Base-by-base conservation (phyloP, 2,329 filamentous ascomycete genomes). In the Neonectria faginata region DNA sequence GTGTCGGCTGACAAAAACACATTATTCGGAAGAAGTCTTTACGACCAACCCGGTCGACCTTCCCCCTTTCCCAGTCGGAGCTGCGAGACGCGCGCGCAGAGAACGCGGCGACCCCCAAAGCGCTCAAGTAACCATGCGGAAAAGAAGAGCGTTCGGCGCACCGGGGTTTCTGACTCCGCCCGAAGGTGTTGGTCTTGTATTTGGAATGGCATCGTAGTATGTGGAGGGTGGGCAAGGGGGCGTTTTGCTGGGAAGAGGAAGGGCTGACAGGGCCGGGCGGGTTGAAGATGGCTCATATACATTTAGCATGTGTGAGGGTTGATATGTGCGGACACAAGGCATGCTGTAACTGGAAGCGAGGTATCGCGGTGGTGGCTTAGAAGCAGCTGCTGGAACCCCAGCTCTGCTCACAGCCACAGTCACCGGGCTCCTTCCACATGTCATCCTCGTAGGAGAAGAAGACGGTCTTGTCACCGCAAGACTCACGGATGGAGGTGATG, bases 391-490 rank as follows among this genome's bases (percentile, higher is more conserved):
- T 68, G 67, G 74, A 89, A 68, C 94, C 93, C 88, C 93, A 97
- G 85, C 85, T 84, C 82, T 90, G 88, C 89, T 97, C 94, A 74
- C 94, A 93, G 66, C 81, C 81, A 80, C 89, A 92, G 36, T 81
- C 78, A 71, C 91, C 91, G 31, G 86, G 80, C 44, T 81, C 74
- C 89, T 97, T 97, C 94, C 94, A 98, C 71, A 79, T 68, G 79
- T 97, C 94, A 75, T 97, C 84, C 74, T 87, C 84, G 82, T 86
- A 93, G 71, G 89, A 92, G 88, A 97, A 97, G 83, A 97, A 90
- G 79, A 93, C 89, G 47, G 89, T 87, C 81, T 89, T 86, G 74
- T 85, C 81, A 75, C 93, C 93, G 63, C 88, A 86, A 67, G 82
- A 81, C 73, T 86, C 74, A 69, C 89, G 81, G 77, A 98, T 95